phyloP scores from a whole-genome alignment of 2,329 filamentous ascomycete genomes.

The Paecilomyces dactylethromorphus region DNA sequence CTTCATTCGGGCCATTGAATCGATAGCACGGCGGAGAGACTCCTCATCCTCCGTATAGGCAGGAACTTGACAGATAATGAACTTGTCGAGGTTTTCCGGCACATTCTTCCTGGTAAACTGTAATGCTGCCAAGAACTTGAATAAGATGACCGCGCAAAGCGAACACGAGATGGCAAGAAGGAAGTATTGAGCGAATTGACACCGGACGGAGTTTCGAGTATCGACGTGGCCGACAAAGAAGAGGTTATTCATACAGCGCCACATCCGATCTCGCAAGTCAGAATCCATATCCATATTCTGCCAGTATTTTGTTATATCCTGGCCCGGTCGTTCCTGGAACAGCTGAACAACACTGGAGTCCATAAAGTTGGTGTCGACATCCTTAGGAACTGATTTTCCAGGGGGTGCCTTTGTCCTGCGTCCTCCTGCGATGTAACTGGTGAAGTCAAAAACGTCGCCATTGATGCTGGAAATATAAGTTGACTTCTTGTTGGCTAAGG shows the following conservation, averaged over 20 bases:
- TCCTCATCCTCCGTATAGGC: slow-evolving; percentile 99
- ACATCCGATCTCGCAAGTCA: slow-evolving; percentile 60
- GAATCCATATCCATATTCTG: slow-evolving; percentile 57
- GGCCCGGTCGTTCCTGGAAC: slow-evolving; percentile 68
- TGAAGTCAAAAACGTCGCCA: slow-evolving; percentile 79
- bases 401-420: slow-evolving; percentile 54
- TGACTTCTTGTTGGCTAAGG: slow-evolving; percentile 56
- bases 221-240: slow-evolving; percentile 93
- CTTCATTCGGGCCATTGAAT: slow-evolving; percentile 88
- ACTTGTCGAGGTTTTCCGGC: slow-evolving; percentile 96
- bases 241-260: slow-evolving; percentile 80
- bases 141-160: slow-evolving; percentile 73
- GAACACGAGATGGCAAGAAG: slow-evolving; percentile 77
- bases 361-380: slow-evolving; percentile 71
- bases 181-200: slow-evolving; percentile 84
- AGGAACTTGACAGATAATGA: slow-evolving; percentile 94
- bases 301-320: slow-evolving; percentile 81
- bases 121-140: slow-evolving; percentile 95
- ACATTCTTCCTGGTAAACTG: slow-evolving; percentile 89
- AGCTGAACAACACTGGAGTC: slow-evolving; percentile 63
- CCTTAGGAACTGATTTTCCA: slow-evolving; percentile 44
- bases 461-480: slow-evolving; percentile 69
- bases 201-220: slow-evolving; percentile 77
- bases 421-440: slow-evolving; percentile 71
- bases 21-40: slow-evolving; percentile 90